A percentile compares a stretch with the other conserved stretches of the same genome.
phyloP scores from a whole-genome alignment of 1,139 yeast genomes.

The Geotrichum reessii region DNA sequence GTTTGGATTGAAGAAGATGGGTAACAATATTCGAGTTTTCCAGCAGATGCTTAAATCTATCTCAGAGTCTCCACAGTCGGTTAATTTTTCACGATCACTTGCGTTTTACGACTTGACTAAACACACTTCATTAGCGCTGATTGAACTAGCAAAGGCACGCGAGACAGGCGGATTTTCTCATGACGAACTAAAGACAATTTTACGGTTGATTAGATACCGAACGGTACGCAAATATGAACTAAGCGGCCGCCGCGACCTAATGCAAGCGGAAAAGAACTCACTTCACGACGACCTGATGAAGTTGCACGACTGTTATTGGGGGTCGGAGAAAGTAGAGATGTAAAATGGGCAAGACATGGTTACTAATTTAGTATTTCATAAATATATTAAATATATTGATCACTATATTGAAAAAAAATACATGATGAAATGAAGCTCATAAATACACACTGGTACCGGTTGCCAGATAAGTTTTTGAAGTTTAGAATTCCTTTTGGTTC shows the following conservation, averaged over 20 bases:
- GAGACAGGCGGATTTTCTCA: constrained; percentile 21
- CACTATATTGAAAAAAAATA: no score
- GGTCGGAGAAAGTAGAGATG: constrained; percentile 21
- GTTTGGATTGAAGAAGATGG: constrained; percentile 61
- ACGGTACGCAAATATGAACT: constrained; percentile 27
- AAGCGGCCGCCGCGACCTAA: constrained; percentile 28
- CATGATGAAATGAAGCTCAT: no score
- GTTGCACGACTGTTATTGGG: constrained; percentile 28
- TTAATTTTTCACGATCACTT: constrained; percentile 54
- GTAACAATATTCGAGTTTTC: constrained; percentile 62
- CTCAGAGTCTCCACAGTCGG: constrained; percentile 50
- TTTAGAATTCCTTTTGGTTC: no score
- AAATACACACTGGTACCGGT: no score
- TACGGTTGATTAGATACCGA: constrained; percentile 28
- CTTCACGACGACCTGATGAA: constrained; percentile 25
- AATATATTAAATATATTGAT: no score
- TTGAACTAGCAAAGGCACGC: constrained; percentile 24
- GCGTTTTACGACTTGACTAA: constrained; percentile 54
- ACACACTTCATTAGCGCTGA: constrained; percentile 25
- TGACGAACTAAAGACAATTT: constrained; percentile 29
- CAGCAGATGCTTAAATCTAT: constrained; percentile 72
- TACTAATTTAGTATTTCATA: no score
- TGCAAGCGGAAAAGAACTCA: constrained; percentile 24
- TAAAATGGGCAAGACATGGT: background rate
- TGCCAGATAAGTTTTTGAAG: no score